Base-by-base conservation (phyloP, 768 basidiomycete genomes). In the Phallus indusiatus region DNA sequence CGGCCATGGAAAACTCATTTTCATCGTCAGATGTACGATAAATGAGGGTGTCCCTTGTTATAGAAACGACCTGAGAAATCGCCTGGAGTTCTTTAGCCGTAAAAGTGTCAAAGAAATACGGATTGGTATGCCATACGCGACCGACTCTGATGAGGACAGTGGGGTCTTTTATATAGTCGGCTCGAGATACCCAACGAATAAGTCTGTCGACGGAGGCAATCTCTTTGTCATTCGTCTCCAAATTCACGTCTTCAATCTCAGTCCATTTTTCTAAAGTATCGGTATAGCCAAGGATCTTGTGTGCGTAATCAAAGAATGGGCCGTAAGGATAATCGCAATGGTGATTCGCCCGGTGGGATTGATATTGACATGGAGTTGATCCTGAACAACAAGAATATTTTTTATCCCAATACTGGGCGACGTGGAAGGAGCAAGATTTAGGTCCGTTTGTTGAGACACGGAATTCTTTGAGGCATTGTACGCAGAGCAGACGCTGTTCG, bases 291-390 rank as follows among this genome's bases (percentile, higher is more conserved):
- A 66, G 66, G 47, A 76, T 67, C 10, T 61, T 65, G n/a, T 66
- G 58, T 21, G 68, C 67, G 36, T 72, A 68, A 20, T 67, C 62
- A 58, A 76, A 76, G 67, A 76, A 76, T 6, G 63, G 62, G 11
- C 66, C 71, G 53, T 76, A 76, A 5, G 75, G 70, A 61, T 74
- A 76, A 33, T 76, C 73, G 61, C 72, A 75, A 54, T 76, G 75
- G 55, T 75, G 74, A 51, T 68, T 70, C 1, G 71, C 63, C 48
- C 74, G 69, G 64, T 76, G 75, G 6, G 64, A 62, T 24, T 64
- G 64, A 53, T 67, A 71, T 63, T 74, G 68, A 60, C 75, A 76
- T 14, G 74, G 72, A 58, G 72, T 66, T 6, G 63, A 50, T 0
- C 68, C 67, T 59, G 70, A 69, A 61, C 75, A 76, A 53, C 75